Evolutionary conservation across 257 asterid species (phyloP).

Genomic region (Fraxinus americana): DNA sequence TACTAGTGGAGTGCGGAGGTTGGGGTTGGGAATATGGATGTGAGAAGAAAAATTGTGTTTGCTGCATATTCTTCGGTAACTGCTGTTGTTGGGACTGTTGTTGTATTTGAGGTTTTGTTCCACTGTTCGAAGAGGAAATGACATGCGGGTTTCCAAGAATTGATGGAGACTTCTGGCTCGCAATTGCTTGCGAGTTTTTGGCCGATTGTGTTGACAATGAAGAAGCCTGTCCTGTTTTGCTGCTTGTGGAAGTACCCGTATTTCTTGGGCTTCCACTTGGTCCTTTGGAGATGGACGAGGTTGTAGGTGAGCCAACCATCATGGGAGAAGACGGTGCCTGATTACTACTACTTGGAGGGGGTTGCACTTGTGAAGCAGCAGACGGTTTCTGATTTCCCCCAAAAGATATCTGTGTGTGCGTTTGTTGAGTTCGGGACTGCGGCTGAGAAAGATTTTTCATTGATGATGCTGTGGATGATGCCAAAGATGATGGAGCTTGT

Average conservation of each 20-base stretch:
- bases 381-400: slow-evolving; percentile 75
- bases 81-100: slow-evolving; percentile 57
- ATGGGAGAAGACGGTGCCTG: slow-evolving; percentile 70
- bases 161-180: slow-evolving; percentile 73
- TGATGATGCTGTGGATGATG: slow-evolving; percentile 49
- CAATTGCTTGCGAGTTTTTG: slow-evolving; percentile 41
- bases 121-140: slow-evolving; percentile 44
- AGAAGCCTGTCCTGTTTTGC: slow-evolving; percentile 57
- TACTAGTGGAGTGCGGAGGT: slow-evolving; percentile 43
- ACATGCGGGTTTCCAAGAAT: slow-evolving; percentile 69
- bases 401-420: slow-evolving; percentile 83
- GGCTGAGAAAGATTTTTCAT: slow-evolving; percentile 66
- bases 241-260: slow-evolving; percentile 54
- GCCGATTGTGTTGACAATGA: slow-evolving; percentile 57
- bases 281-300: slow-evolving; percentile 84
- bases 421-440: slow-evolving; percentile 61
- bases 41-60: slow-evolving; percentile 64
- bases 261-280: slow-evolving; percentile 87
- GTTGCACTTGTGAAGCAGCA: slow-evolving; percentile 48
- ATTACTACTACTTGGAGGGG: slow-evolving; percentile 37
- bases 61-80: slow-evolving; percentile 59
- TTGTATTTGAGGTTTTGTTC: slow-evolving; percentile 51
- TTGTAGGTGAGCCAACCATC: slow-evolving; percentile 87
- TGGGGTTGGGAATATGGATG: slow-evolving; percentile 61
- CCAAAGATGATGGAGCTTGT: slow-evolving; percentile 59